phyloP scores from a whole-genome alignment of 805 yeast species.

The Ogataea paraovalis region DNA sequence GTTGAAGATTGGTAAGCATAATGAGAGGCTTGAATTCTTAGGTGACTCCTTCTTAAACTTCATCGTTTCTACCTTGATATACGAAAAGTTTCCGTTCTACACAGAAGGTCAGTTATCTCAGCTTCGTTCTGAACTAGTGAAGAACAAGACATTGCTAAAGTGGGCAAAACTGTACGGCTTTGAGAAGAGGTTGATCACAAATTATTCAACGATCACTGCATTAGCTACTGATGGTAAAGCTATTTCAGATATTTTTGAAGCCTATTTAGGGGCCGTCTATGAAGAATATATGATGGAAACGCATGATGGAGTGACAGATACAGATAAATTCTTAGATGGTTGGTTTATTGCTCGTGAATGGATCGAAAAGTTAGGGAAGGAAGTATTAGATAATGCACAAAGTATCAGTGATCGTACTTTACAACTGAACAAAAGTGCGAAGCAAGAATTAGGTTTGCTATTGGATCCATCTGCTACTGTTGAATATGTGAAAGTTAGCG shows the following conservation, averaged over 20 bases:
- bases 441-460: conserved; percentile 63
- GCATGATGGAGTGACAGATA: conserved; percentile 1
- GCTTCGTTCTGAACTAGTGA: conserved; percentile 59
- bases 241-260: conserved; percentile 83
- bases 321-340: conserved; percentile 32
- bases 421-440: conserved; percentile 59
- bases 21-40: conserved; percentile 78
- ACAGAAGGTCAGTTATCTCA: conserved; percentile 73
- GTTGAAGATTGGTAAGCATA: conserved; percentile 46
- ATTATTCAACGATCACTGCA: conserved; percentile 40
- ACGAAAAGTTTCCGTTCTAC: conserved; percentile 57
- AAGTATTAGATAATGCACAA: conserved; percentile 33
- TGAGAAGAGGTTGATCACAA: conserved; percentile 46
- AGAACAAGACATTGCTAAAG: conserved; percentile 60
- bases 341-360: conserved; percentile 49
- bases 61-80: conserved; percentile 59
- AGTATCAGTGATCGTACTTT: conserved; percentile 32
- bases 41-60: conserved; percentile 79
- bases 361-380: conserved; percentile 49
- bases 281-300: conserved; percentile 1
- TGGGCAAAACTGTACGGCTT: conserved; percentile 65
- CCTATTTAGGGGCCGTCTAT: conserved; percentile 73
- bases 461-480: conserved; percentile 66
- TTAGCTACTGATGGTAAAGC: conserved; percentile 55
- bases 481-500: conserved; percentile 38